Percentiles rank a stretch among this genome's conserved stretches.
These are phyloP conservation scores for Daldinia bambusicola DNA, from an alignment of 495 filamentous ascomycete genomes.

Conservation along the genomic window DNA sequence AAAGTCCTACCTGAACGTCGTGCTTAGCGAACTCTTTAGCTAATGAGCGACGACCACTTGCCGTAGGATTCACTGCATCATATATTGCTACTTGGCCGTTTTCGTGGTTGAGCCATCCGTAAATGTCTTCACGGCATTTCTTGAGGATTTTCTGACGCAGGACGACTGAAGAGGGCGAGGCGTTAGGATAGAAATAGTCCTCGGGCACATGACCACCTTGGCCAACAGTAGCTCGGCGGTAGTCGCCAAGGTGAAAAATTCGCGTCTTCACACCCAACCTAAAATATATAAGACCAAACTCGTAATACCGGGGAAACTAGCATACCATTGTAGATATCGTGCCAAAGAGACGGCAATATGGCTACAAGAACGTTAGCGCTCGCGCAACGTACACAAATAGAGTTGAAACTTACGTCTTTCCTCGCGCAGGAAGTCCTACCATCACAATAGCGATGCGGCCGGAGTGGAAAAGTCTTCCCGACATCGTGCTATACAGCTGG, in stretches of 20 bases:
- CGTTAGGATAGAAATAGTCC: slow-evolving; percentile 98
- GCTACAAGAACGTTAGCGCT: slow-evolving; percentile 56
- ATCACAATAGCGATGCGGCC: slow-evolving; percentile 97
- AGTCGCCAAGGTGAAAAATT: slow-evolving; percentile 97
- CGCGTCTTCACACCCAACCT: slow-evolving; percentile 98
- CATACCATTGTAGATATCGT: slow-evolving; percentile 92
- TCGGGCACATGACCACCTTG: slow-evolving; percentile 88
- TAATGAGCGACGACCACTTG: slow-evolving; percentile 82
- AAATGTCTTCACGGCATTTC: slow-evolving; percentile 97
- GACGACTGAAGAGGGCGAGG: slow-evolving; percentile 85
- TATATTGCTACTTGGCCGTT: slow-evolving; percentile 99
- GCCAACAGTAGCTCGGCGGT: slow-evolving; percentile 89
- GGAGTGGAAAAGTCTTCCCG: slow-evolving; percentile 95
- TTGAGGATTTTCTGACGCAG: slow-evolving; percentile 96
- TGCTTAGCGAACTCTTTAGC: slow-evolving; percentile 97
- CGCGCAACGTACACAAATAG: not conserved
- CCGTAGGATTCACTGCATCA: slow-evolving; percentile 95
- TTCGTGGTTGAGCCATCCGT: slow-evolving; percentile 93
- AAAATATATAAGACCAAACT: slow-evolving; percentile 35
- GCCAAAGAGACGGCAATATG: slow-evolving; percentile 96
- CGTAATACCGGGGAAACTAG: slow-evolving; percentile 7
- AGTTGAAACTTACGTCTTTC: slow-evolving; percentile 82
- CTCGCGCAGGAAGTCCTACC: slow-evolving; percentile 93
- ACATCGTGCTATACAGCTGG: slow-evolving; percentile 98
- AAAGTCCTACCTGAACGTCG: slow-evolving; percentile 78